Conservation (phyloP, 345 rosid genomes). For the Microcos paniculata region DNA sequence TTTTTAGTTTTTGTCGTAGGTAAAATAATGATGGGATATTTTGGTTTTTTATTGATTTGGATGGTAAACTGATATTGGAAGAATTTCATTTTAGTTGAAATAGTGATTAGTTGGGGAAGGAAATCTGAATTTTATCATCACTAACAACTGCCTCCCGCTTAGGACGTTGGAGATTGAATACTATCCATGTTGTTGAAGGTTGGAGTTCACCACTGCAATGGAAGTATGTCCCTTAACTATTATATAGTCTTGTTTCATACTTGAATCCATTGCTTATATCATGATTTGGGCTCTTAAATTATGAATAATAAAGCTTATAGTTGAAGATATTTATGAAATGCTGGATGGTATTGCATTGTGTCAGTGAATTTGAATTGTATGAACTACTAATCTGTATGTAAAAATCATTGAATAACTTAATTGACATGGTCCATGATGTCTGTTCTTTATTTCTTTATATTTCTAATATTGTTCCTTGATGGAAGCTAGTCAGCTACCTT, state of each 20-base stretch:
- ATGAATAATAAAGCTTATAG: not conserved
- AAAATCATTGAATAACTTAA: too few relatives aligned
- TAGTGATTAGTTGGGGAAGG: not conserved
- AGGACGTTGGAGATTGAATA: constrained; percentile 81
- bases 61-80: constrained; percentile 22
- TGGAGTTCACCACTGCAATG: constrained; percentile 84
- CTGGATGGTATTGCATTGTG: not conserved
- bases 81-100: constrained; percentile 1
- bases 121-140: constrained; percentile 29
- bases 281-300: not conserved
- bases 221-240: constrained; percentile 45
- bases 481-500: not conserved
- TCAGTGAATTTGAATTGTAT: not conserved
- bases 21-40: not conserved
- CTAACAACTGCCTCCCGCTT: constrained; percentile 69
- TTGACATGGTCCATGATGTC: too few relatives aligned
- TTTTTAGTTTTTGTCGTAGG: not conserved
- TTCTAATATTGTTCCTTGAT: not conserved
- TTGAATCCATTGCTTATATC: too few relatives aligned
- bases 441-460: not conserved
- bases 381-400: not conserved
- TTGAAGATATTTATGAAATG: not conserved
- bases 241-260: not conserved
- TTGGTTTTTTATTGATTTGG: not conserved
- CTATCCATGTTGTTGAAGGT: constrained; percentile 72